Evolutionary conservation across 2,329 filamentous ascomycete species (phyloP), one percentile per base, ranked within the genome.

Genomic region (Fusarium sterilihyphosum): DNA sequence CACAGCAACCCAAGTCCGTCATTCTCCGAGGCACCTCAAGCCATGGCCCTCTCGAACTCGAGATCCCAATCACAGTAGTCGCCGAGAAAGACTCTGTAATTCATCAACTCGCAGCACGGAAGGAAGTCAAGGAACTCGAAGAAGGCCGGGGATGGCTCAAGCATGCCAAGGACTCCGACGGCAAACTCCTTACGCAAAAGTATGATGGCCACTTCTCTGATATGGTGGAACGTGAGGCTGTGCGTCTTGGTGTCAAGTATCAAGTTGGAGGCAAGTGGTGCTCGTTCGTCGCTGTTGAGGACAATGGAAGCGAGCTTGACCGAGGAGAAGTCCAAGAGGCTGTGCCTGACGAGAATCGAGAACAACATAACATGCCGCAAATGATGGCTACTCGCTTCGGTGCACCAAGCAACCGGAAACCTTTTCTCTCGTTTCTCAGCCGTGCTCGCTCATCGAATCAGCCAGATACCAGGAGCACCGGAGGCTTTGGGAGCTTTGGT

Each of bases 211-310:
- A 85, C 8, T 91, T 92, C 78, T 81, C 86, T 18, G 87, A 90
- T 53, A 86, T 94, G 77, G 88, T 91, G 1, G 87, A 92, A 78
- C 86, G 87, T 3, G 92, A 94, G 78, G 91, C 88, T 14, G 90
- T 94, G 3, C 84, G 88, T 0, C 84, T 94, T 0, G 92, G 92
- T 0, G 86, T 91, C 18, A 84, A 86, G 65, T 93, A 90, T 77
- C 91, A 93, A 75, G 88, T 94, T 14, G 89, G 87, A 6, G 89
- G 91, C 3, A 92, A 91, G 78, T 93, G 90, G 88, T 93, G 90
- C 77, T 93, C 92, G 0, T 95, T 94, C 71, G 89, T 94, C 7
- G 93, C 93, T 5, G 85, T 93, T 4, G 85, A 91, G 70, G 83
- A 85, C 14, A 81, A 84, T 3, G 65, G 54, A 11, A 62, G 59